Evolutionary conservation across 306 rosid genomes (phyloP), one percentile per base, ranked within the genome.

Genomic region (Alnus glutinosa): DNA sequence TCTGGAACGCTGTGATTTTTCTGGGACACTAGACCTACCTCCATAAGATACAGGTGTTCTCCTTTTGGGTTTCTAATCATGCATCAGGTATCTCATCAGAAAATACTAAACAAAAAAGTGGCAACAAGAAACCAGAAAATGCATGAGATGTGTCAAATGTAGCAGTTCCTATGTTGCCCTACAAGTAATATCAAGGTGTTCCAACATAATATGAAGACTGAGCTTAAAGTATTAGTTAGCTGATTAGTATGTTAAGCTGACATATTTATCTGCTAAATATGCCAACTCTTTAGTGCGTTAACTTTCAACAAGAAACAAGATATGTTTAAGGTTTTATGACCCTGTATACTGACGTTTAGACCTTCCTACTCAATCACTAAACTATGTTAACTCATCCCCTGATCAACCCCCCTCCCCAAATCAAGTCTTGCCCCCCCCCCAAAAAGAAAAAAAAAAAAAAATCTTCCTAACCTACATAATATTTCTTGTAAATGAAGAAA

Each of bases 1-100:
- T 76, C 99, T 92, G 19, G 98, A 91, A 66, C 98, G 97, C 87
- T 90, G 98, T 50, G 97, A 83, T 78, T 93, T 90, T 23, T 93
- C 98, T 12, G 98, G 97, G 74, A 78, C 86, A 51, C 92, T 78
- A 16, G 97, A 92, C 85, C 98, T 88, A 75, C 96, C 99, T 48
- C 98, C 97, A 80, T 84, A 91, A 55, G 96, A 84, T 63, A 83
- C 88, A 15, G 93, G 58, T 59, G 91, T 75, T 86, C 98, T 91
- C 73, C 99, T 86, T 78, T 93, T 96, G 30, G 93, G 93, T 93
- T 90, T 96, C 99, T 96, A 84, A 83, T 77, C 75, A 86, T 72
- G 66, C 70, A 82, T 58, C 61, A 78, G 47, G 80, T 15, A 74
- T 66, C 68, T 69, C 76, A 82, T 58, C 61, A 78, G 51, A 84